Evolutionary conservation across 2,329 filamentous ascomycete genomes (phyloP), one percentile per base, ranked within the genome.

Genomic region (Alternaria gaisen): DNA sequence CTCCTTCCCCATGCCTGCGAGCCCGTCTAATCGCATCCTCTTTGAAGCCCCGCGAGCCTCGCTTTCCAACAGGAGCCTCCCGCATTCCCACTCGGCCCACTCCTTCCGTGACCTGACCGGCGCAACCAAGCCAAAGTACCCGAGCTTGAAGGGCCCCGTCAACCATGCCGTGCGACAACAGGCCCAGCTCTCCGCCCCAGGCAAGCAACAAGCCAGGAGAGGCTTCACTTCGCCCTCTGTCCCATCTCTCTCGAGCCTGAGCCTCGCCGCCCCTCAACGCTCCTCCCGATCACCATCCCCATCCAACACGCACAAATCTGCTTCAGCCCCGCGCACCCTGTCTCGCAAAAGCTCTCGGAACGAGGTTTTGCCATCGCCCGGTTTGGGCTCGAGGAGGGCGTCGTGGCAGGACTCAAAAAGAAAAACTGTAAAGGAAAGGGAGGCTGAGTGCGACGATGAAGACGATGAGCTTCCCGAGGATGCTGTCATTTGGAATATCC

Each of bases 401-500:
- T 83, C 81, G 46, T 94, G 90, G 91, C 90, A 93, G 75, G 85
- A 89, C 0, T 86, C 82, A 44, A 67, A 70, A 32, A 84, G 89
- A 58, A 94, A 93, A 76, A 88, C 89, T 0, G 83, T 87, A 1
- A 80, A 88, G 61, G 88, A 94, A 70, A 82, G 93, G 53, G 92
- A 95, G 74, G 86, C 87, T 56, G 91, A 94, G 73, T 94, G 92
- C 68, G 90, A 94, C 67, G 90, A 93, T 55, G 89, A 87, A 55
- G 74, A 73, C 46, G 88, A 92, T 63, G 84, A 86, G 58, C 89
- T 95, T 30, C 92, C 92, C 0, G 91, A 94, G 26, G 91, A 92
- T 55, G 86, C 91, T 24, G 85, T 93, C 53, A 85, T 95, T 47
- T 91, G 92, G 79, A 95, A 95, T 66, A 89, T 95, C 2, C 92